Base-by-base conservation (phyloP, 345 rosid genomes). In the Gossypium anomalum region DNA sequence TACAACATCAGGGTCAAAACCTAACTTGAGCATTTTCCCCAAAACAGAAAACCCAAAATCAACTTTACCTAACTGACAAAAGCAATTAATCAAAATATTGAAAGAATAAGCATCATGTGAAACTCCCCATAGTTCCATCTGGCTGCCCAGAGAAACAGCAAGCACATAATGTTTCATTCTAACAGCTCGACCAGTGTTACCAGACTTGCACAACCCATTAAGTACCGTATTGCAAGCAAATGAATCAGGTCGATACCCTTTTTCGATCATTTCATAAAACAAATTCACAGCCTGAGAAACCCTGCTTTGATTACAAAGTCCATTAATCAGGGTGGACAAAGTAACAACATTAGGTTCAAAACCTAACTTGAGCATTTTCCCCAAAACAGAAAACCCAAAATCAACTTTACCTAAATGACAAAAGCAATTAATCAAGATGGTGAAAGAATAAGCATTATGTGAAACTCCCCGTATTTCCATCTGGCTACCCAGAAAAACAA, bases 301-400 rank as follows among this genome's bases (percentile, higher is more conserved):
- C 43, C 15, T 60, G 2, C 65, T 14, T 27, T 27, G 65, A 0
- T 1, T 60, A 60, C 38, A 60, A 6, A 60, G 19, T 23, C 65
- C 65, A 25, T 60, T 25, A 27, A 60, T 60, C 64, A 60, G 29
- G 14, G 44, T 61, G 29, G 62, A 57, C 27, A 57, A 57, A 20
- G 62, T 20, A 3, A 57, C 43, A 25, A 27, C 43, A 27, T 27
- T 5, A 29, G 66, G 66, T 8, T 29, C 44, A 27, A 61, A 0
- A 14, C 66, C 66, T 29, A 61, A 6, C n/a, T 61, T 29, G 11
- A 60, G n/a, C 43, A 60, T 60, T 14, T 60, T 60, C 16, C 65
- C 65, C 65, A 60, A 27, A 60, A 60, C 66, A 5, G 66, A 61
- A 29, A 27, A 61, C 19, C 66, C 66, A 61, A 61, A 29, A 61